These are phyloP conservation scores for Leucocoprinus leucothites DNA, from an alignment of 768 basidiomycete genomes.

Conservation along the genomic window DNA sequence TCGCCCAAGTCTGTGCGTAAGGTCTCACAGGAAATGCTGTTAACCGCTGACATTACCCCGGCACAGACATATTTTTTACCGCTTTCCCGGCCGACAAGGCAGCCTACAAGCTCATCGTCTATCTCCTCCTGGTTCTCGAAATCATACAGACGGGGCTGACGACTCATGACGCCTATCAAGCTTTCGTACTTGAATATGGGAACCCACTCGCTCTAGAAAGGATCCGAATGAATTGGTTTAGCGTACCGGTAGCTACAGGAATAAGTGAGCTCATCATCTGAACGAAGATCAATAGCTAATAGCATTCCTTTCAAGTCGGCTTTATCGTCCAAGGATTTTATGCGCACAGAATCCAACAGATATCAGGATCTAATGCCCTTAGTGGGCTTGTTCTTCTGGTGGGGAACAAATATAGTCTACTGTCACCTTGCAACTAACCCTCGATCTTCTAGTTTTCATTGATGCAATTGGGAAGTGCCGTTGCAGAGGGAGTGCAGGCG, in stretches of 20 bases:
- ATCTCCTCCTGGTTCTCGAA: constrained; percentile 23
- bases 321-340: constrained; percentile 2
- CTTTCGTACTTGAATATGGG: not conserved
- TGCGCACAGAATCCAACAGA: constrained; percentile 2
- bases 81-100: constrained; percentile 26
- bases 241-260: not conserved
- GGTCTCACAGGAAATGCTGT: not conserved
- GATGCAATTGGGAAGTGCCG: not conserved
- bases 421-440: not conserved
- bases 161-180: not conserved
- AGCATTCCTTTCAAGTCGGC: not conserved
- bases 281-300: not conserved
- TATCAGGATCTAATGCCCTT: not conserved
- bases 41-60: not conserved
- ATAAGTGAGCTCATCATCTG: not conserved
- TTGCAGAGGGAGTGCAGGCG: not conserved
- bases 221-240: not conserved
- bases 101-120: constrained; percentile 24
- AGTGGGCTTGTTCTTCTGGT: not conserved
- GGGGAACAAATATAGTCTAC: not conserved
- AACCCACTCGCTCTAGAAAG: not conserved
- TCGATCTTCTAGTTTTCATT: not conserved
- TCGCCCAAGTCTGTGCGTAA: constrained; percentile 29
- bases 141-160: constrained; percentile 25
- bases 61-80: constrained; percentile 26